These are phyloP conservation scores for Taxillus chinensis DNA, from an alignment of 164 flowering plant genomes.

Conservation along the genomic window DNA sequence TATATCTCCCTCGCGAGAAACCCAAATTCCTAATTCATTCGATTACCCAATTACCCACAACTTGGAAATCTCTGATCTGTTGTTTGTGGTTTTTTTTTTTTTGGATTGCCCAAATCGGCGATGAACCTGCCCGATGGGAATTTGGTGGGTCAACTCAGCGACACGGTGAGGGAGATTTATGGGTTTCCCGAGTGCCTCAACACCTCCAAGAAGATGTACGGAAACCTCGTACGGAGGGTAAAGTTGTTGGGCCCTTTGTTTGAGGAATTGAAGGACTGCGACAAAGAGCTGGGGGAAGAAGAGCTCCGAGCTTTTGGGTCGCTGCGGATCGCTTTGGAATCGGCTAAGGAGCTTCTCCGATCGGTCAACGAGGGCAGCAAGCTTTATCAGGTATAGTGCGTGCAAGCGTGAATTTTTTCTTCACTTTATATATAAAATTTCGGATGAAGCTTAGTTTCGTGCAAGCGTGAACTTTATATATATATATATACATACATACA, in stretches of 20 bases:
- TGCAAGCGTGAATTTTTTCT: no score
- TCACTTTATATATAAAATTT: no score
- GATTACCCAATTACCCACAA: no score
- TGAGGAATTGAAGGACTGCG: conserved; percentile 62
- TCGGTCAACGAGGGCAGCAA: conserved; percentile 61
- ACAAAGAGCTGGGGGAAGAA: conserved; percentile 22
- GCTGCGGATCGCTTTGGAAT: conserved; percentile 36
- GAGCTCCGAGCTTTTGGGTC: conserved; percentile 30
- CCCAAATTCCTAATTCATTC: no score
- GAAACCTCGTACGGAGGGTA: conserved; percentile 60
- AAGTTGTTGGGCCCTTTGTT: conserved; percentile 78
- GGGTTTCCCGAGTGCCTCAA: conserved; percentile 50
- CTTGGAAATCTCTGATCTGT: no score
- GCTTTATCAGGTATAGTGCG: conserved; percentile 47
- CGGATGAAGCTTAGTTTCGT: no score
- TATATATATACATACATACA: no score
- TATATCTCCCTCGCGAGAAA: no score
- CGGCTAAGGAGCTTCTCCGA: conserved; percentile 41
- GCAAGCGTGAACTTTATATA: no score
- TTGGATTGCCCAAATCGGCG: conserved; percentile 8
- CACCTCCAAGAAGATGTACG: conserved; percentile 44
- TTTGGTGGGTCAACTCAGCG: conserved; percentile 24
- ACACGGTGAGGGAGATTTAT: conserved; percentile 40
- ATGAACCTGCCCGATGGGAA: conserved; percentile 13
- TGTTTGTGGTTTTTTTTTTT: no score